Evolutionary conservation across 306 rosid genomes (phyloP).

Genomic region (Vachellia pachyceras): DNA sequence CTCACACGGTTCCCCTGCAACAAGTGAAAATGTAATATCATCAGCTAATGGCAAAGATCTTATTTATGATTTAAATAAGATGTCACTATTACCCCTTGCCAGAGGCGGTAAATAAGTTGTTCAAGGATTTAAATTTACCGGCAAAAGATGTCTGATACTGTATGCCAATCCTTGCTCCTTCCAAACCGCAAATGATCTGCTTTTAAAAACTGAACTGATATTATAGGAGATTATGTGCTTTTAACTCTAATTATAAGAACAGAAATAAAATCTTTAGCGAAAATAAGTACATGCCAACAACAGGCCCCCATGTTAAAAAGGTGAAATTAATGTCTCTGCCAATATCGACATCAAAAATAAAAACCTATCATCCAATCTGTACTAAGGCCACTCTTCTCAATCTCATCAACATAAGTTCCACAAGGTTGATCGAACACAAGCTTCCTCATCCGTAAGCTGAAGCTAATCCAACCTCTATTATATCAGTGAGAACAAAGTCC

Average conservation of each 20-base stretch:
- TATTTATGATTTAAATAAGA: slow-evolving; percentile 25
- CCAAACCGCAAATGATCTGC: slow-evolving; percentile 93
- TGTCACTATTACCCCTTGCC: background rate
- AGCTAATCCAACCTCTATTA: no score
- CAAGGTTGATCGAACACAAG: background rate
- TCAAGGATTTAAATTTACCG: slow-evolving; percentile 55
- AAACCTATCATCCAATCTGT: background rate
- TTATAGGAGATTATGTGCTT: slow-evolving; percentile 20
- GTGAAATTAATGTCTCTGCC: slow-evolving; percentile 16
- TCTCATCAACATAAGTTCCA: slow-evolving; percentile 4
- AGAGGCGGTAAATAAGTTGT: background rate
- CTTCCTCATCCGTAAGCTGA: no score
- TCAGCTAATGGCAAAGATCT: slow-evolving; percentile 30
- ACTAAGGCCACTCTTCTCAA: background rate
- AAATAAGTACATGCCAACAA: background rate
- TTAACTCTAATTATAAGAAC: slow-evolving; percentile 16
- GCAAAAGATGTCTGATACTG: slow-evolving; percentile 94
- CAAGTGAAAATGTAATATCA: slow-evolving; percentile 31
- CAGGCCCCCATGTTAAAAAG: background rate
- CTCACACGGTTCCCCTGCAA: slow-evolving; percentile 84
- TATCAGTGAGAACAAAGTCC: no score
- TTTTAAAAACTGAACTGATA: slow-evolving; percentile 34
- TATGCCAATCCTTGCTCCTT: slow-evolving; percentile 90
- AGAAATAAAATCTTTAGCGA: background rate
- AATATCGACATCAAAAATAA: background rate